A percentile compares a stretch with the other conserved stretches of the same genome.
These are phyloP conservation scores for Knoxdaviesia proteae DNA, from an alignment of 2,329 filamentous ascomycete genomes.

Conservation along the genomic window DNA sequence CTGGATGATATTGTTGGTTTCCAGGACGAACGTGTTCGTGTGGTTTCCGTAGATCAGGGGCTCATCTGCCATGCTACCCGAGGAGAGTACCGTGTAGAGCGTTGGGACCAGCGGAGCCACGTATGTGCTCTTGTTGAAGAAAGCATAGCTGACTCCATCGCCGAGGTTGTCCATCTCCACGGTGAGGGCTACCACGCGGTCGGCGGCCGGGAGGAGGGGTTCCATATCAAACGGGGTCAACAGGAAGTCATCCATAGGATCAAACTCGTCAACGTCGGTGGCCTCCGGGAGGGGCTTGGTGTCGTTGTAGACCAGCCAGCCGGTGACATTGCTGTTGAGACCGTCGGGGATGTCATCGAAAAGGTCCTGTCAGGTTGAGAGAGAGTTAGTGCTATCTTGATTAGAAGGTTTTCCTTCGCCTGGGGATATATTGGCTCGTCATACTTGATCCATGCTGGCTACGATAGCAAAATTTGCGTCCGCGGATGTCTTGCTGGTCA, in stretches of 20 bases:
- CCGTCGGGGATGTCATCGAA: constrained; percentile 47
- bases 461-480: constrained; percentile 45
- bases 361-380: constrained; percentile 22
- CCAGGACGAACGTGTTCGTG: constrained; percentile 45
- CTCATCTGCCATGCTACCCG: constrained; percentile 36
- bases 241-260: constrained; percentile 52
- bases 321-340: constrained; percentile 48
- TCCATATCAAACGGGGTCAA: constrained; percentile 48
- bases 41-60: constrained; percentile 41
- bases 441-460: constrained; percentile 38
- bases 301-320: constrained; percentile 40
- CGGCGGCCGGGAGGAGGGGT: constrained; percentile 23
- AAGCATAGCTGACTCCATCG: constrained; percentile 36
- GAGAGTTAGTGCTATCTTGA: constrained; percentile 8
- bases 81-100: constrained; percentile 52
- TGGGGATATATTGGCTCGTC: neutral
- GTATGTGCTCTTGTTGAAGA: constrained; percentile 64
- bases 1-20: constrained; percentile 47
- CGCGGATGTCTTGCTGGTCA: constrained; percentile 39
- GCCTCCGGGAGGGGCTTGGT: constrained; percentile 25
- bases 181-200: constrained; percentile 25
- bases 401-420: no score
- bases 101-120: constrained; percentile 53
- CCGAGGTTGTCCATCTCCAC: constrained; percentile 43
- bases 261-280: constrained; percentile 35